Evolutionary conservation across 2,329 filamentous ascomycete species (phyloP), one percentile per base, ranked within the genome.

Genomic region (Pseudogymnoascus sp.): DNA sequence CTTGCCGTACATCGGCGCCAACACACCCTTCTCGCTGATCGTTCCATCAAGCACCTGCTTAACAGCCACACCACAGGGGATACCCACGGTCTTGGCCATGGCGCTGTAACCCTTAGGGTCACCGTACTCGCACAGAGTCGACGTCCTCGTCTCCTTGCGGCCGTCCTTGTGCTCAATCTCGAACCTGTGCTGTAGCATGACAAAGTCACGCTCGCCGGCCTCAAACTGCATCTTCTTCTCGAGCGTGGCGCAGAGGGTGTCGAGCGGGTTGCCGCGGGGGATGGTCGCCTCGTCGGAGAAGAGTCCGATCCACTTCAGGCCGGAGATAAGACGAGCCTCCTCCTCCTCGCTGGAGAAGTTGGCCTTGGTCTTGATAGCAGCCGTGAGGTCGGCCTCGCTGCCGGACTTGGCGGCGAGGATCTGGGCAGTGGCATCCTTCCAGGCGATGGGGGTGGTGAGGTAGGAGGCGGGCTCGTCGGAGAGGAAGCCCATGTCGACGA

Each of bases 211-310:
- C 84, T 96, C 91, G 65, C 84, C 88, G 70, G 89, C 81, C 72
- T 84, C 89, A 76, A 88, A 96, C 77, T 90, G 84, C 90, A 96
- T 96, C 86, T 96, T 96, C 81, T 90, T 79, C 81, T 96, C 91
- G 31, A 96, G 84, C 2, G 87, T 89, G 33, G 90, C 91, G 79
- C 92, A 96, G 40, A 96, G 85, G n/a, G 90, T 93, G 76, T 96
- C 93, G 24, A 96, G 84, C 3, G 91, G 89, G 79, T 90, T 96
- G 62, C 86, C 89, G 63, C 85, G 81, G 28, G 90, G 88, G 5
- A 78, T 88, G 72, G 89, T 91, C 74, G 84, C 78, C 72, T 85
- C 82, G 68, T 87, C 82, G 46, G 85, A 88, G 78, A 90, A 88
- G 66, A 85, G 72, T 16, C 82, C 82, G 68, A 89, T 81, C 90